phyloP scores from a whole-genome alignment of 176 grass and related monocot species.

The Triticum urartu region DNA sequence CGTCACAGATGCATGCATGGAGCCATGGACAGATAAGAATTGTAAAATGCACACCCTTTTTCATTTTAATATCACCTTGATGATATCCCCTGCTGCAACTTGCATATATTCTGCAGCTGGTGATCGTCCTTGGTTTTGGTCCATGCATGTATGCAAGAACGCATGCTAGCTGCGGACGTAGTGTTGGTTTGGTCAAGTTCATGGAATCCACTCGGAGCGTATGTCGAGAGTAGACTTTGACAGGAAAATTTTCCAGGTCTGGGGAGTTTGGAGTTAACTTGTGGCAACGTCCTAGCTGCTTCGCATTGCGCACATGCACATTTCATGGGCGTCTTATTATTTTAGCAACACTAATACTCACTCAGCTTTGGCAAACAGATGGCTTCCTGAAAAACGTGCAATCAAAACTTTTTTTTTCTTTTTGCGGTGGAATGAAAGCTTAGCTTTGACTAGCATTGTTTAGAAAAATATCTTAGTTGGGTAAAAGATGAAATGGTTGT shows the following conservation, averaged over 20 bases:
- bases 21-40: background rate
- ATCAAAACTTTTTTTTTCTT: background rate
- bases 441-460: too few species aligned
- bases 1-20: background rate
- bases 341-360: background rate
- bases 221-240: background rate
- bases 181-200: background rate
- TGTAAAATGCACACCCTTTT: background rate
- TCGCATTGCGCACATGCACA: background rate
- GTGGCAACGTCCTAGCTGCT: background rate
- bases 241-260: background rate
- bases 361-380: background rate
- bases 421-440: too few species aligned
- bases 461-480: too few species aligned
- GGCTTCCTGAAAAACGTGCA: background rate
- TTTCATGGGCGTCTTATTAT: background rate
- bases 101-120: background rate
- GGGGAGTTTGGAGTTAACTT: background rate
- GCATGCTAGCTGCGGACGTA: background rate
- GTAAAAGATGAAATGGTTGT: too few species aligned
- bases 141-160: slow-evolving; percentile 4
- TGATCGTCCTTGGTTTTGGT: slow-evolving; percentile 2
- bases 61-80: background rate
- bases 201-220: background rate
- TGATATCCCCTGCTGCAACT: background rate